Evolutionary conservation across 2,329 filamentous ascomycete species (phyloP).

Genomic region (Diplodia corticola): DNA sequence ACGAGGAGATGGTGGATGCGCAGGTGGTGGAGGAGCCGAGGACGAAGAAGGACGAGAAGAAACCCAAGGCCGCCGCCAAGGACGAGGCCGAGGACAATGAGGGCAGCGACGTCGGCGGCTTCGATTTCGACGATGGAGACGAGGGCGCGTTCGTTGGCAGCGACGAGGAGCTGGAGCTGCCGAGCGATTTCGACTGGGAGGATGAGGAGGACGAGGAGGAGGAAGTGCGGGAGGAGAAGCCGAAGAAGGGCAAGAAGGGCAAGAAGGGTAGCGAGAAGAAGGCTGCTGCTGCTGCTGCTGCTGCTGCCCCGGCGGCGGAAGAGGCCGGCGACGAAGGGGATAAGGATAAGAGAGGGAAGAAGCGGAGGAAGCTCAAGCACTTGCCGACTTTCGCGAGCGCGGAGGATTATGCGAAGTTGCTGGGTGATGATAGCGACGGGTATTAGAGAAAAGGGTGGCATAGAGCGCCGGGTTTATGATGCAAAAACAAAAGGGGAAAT

Average conservation of each 20-base stretch:
- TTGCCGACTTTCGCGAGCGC: conserved; percentile 90
- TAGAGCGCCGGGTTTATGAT: neutral
- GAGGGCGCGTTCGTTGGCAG: conserved; percentile 57
- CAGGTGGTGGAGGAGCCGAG: conserved; percentile 32
- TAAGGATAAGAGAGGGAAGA: conserved; percentile 51
- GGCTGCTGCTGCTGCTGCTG: neutral
- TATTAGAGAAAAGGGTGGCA: neutral
- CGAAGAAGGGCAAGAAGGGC: conserved; percentile 38
- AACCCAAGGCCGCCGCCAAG: conserved; percentile 28
- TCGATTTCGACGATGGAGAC: conserved; percentile 51
- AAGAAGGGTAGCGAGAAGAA: conserved; percentile 45
- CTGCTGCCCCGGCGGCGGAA: conserved; percentile 24
- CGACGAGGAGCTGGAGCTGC: conserved; percentile 57
- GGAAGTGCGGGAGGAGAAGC: conserved; percentile 39
- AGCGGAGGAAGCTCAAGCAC: conserved; percentile 81
- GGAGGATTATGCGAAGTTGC: conserved; percentile 87
- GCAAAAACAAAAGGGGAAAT: neutral
- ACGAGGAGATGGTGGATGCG: conserved; percentile 45
- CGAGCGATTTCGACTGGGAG: conserved; percentile 50
- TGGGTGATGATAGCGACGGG: conserved; percentile 64
- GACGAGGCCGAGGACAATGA: conserved; percentile 19
- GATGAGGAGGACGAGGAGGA: conserved; percentile 47
- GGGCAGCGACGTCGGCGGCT: conserved; percentile 37
- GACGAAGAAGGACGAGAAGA: conserved; percentile 31
- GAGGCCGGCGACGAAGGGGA: conserved; percentile 32